These are phyloP conservation scores for Coemansia biformis DNA, from an alignment of 192 early-diverging fungal species.

Conservation along the genomic window DNA sequence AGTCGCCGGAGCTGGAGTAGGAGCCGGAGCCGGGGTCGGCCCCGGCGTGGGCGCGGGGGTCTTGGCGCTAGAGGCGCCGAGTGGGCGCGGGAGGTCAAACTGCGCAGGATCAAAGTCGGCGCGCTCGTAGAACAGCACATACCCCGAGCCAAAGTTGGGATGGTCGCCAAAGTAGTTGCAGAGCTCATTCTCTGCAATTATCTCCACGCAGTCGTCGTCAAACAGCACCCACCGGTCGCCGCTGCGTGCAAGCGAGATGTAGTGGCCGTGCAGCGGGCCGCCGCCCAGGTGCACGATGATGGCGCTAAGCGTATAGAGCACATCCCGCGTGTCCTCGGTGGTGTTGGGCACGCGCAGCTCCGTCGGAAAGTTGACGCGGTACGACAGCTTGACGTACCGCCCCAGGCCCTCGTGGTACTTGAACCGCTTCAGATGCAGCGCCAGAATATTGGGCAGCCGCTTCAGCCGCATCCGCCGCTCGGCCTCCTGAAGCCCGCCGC, in stretches of 20 bases:
- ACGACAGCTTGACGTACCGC: slow-evolving; percentile 88
- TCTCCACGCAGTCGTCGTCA: slow-evolving; percentile 94
- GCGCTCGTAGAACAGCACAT: slow-evolving; percentile 75
- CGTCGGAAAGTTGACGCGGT: slow-evolving; percentile 90
- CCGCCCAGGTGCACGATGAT: slow-evolving; percentile 95
- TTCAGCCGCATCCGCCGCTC: slow-evolving; percentile 98
- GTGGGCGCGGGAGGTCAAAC: slow-evolving; percentile 37
- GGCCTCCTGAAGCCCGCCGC: slow-evolving; percentile 92
- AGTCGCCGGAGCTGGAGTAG: neutral
- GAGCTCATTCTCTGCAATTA: slow-evolving; percentile 71
- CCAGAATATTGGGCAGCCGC: slow-evolving; percentile 86
- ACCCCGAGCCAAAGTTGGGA: slow-evolving; percentile 69
- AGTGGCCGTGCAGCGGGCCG: slow-evolving; percentile 95
- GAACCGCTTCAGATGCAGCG: slow-evolving; percentile 94
- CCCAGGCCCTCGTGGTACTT: slow-evolving; percentile 93
- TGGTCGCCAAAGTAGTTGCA: slow-evolving; percentile 77
- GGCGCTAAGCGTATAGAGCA: slow-evolving; percentile 82
- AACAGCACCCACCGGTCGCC: slow-evolving; percentile 87
- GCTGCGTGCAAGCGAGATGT: slow-evolving; percentile 86
- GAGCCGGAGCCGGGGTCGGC: no score
- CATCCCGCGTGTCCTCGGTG: slow-evolving; percentile 79
- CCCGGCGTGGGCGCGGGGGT: no score
- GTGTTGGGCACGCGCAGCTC: slow-evolving; percentile 95
- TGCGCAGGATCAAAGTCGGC: slow-evolving; percentile 35
- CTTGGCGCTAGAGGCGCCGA: no score